A percentile compares a stretch with the other conserved stretches of the same genome.
Conservation (phyloP, 345 rosid species). For the Sonneratia caseolaris region DNA sequence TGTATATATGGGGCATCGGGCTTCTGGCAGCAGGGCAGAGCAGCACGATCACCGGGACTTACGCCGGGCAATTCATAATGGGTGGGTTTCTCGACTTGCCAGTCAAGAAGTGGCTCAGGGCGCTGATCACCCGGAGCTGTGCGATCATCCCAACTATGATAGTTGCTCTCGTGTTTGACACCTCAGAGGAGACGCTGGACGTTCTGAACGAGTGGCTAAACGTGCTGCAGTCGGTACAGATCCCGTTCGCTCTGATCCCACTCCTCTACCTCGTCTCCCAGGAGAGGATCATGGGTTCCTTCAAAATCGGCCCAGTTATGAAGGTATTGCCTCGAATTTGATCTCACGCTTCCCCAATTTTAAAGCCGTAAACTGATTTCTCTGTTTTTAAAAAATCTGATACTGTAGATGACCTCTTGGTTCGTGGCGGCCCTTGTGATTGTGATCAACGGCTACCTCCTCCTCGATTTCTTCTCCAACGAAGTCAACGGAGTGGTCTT, state of each 20-base stretch:
- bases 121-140: slow-evolving; percentile 81
- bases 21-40: slow-evolving; percentile 93
- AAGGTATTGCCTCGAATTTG: slow-evolving; percentile 31
- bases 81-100: slow-evolving; percentile 84
- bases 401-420: slow-evolving; percentile 59
- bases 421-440: slow-evolving; percentile 75
- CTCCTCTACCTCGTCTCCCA: slow-evolving; percentile 76
- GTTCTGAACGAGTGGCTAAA: slow-evolving; percentile 83
- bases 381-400: no score
- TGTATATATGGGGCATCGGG: slow-evolving; percentile 90
- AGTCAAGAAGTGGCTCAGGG: slow-evolving; percentile 90
- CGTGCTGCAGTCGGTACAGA: slow-evolving; percentile 78
- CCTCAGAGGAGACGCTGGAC: slow-evolving; percentile 58
- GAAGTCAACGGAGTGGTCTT: slow-evolving; percentile 46
- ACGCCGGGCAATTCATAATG: slow-evolving; percentile 94
- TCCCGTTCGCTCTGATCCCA: slow-evolving; percentile 85
- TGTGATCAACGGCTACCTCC: slow-evolving; percentile 72
- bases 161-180: slow-evolving; percentile 70
- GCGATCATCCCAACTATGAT: slow-evolving; percentile 78
- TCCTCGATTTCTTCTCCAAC: slow-evolving; percentile 56
- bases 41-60: slow-evolving; percentile 87
- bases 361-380: background rate
- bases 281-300: slow-evolving; percentile 74
- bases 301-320: slow-evolving; percentile 59
- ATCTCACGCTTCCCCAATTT: background rate